Evolutionary conservation across 2,329 filamentous ascomycete genomes (phyloP).

Genomic region (Ceratocystis eucalypticola): DNA sequence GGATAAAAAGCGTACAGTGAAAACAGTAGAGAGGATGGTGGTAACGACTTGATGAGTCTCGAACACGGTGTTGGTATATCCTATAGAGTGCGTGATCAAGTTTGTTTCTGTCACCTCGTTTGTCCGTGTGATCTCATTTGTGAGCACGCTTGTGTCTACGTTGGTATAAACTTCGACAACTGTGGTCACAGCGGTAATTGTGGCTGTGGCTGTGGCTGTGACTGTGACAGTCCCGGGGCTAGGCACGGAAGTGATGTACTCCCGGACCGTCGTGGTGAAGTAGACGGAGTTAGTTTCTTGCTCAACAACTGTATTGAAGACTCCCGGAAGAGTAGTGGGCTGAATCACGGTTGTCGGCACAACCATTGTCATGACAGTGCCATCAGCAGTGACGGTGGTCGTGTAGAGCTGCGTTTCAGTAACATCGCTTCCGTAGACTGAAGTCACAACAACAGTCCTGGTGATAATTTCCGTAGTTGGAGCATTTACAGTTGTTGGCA

Average conservation of each 20-base stretch:
- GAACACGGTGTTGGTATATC: constrained; percentile 14
- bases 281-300: background rate
- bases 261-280: background rate
- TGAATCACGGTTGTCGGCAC: background rate
- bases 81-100: constrained; percentile 7
- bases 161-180: constrained; percentile 15
- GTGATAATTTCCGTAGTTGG: constrained; percentile 15
- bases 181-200: constrained; percentile 18
- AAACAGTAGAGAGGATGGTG: constrained; percentile 20
- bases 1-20: constrained; percentile 9
- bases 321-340: constrained; percentile 2
- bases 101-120: constrained; percentile 3
- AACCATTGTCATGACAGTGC: constrained; percentile 2
- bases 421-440: background rate
- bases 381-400: background rate
- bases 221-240: constrained; percentile 11
- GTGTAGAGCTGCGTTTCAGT: background rate
- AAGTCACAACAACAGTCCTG: background rate
- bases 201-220: constrained; percentile 20
- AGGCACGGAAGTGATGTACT: background rate
- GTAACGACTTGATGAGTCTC: constrained; percentile 20
- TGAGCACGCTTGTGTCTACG: background rate
- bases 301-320: background rate
- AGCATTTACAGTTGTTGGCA: constrained; percentile 8
- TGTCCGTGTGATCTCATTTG: constrained; percentile 2